Evolutionary conservation across 2,329 filamentous ascomycete species (phyloP).

Genomic region (Pseudocercospora pini-densiflorae): DNA sequence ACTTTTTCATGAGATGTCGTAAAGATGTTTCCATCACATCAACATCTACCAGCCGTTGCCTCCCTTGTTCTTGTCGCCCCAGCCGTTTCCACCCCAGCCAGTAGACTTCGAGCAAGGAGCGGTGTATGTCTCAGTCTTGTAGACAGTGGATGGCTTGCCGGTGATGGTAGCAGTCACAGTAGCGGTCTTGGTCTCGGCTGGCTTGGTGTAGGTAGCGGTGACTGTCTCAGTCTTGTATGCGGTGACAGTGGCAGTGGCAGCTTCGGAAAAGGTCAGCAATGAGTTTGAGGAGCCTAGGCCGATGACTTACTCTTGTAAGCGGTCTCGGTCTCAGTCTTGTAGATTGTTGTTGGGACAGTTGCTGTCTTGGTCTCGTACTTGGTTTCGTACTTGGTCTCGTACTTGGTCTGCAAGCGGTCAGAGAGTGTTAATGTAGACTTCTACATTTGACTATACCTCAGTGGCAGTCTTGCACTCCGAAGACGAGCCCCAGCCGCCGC

Average conservation of each 20-base stretch:
- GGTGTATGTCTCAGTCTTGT: background rate
- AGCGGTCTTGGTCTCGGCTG: background rate
- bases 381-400: background rate
- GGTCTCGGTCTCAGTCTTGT: background rate
- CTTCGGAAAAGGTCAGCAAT: background rate
- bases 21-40: background rate
- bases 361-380: constrained; percentile 6
- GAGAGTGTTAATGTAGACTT: background rate
- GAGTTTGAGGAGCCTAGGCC: background rate
- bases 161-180: background rate
- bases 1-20: background rate
- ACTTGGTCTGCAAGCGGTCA: background rate
- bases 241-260: background rate
- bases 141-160: background rate
- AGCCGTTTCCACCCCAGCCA: background rate
- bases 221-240: background rate
- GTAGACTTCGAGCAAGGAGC: background rate
- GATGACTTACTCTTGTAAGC: background rate
- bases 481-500: background rate
- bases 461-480: background rate
- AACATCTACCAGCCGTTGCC: background rate
- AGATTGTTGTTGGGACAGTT: background rate
- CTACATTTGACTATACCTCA: background rate
- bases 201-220: background rate
- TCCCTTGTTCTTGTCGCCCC: background rate